phyloP scores from a whole-genome alignment of 306 rosid species.

The Cucumis melo region DNA sequence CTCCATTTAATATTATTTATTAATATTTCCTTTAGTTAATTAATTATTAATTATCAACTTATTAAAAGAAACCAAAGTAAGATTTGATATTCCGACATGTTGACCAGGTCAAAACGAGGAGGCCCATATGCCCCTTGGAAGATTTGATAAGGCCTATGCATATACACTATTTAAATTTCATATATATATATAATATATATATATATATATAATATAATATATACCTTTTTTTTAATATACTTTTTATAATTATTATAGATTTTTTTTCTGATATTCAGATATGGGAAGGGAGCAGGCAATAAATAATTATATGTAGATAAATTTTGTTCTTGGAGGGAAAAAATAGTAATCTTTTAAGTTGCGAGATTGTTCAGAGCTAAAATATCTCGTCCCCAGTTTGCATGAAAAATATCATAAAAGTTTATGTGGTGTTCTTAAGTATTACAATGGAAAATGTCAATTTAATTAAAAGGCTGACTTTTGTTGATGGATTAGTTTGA shows the following conservation, averaged over 20 bases:
- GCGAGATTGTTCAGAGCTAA: background rate
- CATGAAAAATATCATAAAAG: background rate
- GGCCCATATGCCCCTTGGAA: slow-evolving; percentile 20
- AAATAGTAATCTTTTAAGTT: background rate
- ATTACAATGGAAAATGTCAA: too few relatives aligned
- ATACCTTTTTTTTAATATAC: too few relatives aligned
- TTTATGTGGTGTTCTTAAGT: too few relatives aligned
- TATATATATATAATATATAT: too few relatives aligned
- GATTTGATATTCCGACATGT: slow-evolving; percentile 9
- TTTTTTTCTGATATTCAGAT: background rate
- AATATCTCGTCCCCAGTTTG: background rate
- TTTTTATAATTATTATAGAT: background rate
- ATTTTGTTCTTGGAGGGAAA: background rate
- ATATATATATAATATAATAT: too few relatives aligned
- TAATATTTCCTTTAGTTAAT: background rate
- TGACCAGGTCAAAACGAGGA: slow-evolving; percentile 47
- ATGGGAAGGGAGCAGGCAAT: background rate
- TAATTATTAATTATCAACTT: background rate
- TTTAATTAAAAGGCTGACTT: too few relatives aligned
- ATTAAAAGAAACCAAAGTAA: background rate
- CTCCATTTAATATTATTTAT: background rate
- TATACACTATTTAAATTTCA: background rate
- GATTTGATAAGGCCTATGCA: slow-evolving; percentile 1
- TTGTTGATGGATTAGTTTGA: too few relatives aligned
- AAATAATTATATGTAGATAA: background rate